These are phyloP conservation scores for Yamadazyma dendronema DNA, from an alignment of 1,139 yeast species.

Conservation along the genomic window DNA sequence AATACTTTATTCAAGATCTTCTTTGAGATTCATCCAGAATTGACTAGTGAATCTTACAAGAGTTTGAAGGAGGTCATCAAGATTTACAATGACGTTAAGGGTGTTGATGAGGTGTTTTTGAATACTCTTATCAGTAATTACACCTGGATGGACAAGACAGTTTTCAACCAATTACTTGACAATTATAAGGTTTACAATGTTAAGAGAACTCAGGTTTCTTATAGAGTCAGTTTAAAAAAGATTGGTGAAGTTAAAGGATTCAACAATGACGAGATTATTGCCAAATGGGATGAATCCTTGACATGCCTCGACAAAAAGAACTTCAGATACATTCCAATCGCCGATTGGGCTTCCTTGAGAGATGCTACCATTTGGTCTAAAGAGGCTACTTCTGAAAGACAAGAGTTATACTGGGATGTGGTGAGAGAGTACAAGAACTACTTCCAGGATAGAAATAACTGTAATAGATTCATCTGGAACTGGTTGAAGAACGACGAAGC, in stretches of 20 bases:
- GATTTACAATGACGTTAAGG: conserved; percentile 54
- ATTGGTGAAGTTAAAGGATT: conserved; percentile 60
- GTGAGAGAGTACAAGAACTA: conserved; percentile 50
- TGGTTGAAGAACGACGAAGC: conserved; percentile 31
- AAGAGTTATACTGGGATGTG: conserved; percentile 56
- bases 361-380: conserved; percentile 66
- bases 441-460: conserved; percentile 39
- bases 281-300: conserved; percentile 62
- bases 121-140: conserved; percentile 74
- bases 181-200: conserved; percentile 61
- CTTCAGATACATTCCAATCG: conserved; percentile 66
- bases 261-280: conserved; percentile 53
- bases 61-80: conserved; percentile 59
- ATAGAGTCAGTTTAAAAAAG: conserved; percentile 75
- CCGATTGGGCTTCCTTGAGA: conserved; percentile 86
- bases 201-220: conserved; percentile 65
- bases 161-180: conserved; percentile 62
- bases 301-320: conserved; percentile 52
- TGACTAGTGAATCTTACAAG: conserved; percentile 54
- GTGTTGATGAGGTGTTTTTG: conserved; percentile 72
- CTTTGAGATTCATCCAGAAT: conserved; percentile 56
- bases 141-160: conserved; percentile 65
- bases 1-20: conserved; percentile 68
- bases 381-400: conserved; percentile 36
- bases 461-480: conserved; percentile 30